Evolutionary conservation across 352 stramenopile species (phyloP).

Genomic region (Pythium pyrilobum): DNA sequence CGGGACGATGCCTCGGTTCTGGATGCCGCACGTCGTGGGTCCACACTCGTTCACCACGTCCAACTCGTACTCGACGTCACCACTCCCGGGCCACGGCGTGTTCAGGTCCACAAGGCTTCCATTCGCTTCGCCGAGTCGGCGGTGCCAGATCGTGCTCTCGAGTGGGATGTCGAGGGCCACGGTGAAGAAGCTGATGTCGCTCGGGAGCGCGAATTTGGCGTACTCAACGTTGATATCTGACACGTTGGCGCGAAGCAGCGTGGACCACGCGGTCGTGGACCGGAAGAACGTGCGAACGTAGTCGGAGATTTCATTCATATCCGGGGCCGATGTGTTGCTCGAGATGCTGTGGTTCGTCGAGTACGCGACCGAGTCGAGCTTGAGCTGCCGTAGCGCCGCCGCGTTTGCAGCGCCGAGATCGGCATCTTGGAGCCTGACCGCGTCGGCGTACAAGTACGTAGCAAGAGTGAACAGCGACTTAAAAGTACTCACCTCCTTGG

Average conservation of each 20-base stretch:
- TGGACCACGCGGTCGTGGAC: background rate
- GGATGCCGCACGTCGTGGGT: constrained; percentile 1
- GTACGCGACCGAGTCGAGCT: constrained; percentile 4
- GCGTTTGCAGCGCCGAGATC: background rate
- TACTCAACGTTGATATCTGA: constrained; percentile 3
- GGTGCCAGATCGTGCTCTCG: constrained; percentile 3
- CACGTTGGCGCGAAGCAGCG: constrained; percentile 1
- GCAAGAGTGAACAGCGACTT: constrained; percentile 1
- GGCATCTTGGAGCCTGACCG: background rate
- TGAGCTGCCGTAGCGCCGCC: background rate
- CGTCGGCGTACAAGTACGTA: constrained; percentile 5
- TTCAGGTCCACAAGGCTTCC: background rate
- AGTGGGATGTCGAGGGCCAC: constrained; percentile 7
- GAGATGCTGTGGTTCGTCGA: background rate
- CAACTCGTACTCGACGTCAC: constrained; percentile 8
- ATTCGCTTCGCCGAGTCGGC: background rate
- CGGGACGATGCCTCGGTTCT: constrained; percentile 1
- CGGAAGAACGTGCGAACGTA: constrained; percentile 3
- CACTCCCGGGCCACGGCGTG: background rate
- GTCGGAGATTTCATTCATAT: background rate
- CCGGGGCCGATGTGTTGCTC: background rate
- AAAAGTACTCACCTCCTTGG: background rate
- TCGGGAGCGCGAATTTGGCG: background rate
- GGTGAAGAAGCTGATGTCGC: background rate
- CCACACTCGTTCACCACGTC: constrained; percentile 11